Evolutionary conservation across 768 basidiomycete species (phyloP), one percentile per base, ranked within the genome.

Genomic region (Suillus subluteus): DNA sequence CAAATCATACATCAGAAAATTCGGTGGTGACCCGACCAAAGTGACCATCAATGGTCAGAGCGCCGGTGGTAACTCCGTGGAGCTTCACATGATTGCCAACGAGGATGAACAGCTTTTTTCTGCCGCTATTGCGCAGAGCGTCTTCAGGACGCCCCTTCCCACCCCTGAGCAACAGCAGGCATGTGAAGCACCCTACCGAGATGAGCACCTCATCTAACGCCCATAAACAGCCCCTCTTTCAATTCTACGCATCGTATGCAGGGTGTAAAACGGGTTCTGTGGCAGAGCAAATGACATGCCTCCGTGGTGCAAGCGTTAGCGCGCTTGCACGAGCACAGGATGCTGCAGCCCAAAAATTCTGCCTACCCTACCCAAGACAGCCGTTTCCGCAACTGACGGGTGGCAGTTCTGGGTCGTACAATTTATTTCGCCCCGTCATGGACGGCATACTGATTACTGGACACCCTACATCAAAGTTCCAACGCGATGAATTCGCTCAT

Each of bases 41-140:
- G 79, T 84, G 44, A 85, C 82, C 2, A 84, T 88, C 72, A 87
- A 87, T 65, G 89, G 89, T 0, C 79, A 91, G 70, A 88, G 87
- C 66, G 87, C 86, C 0, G 87, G 87, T 18, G 86, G 81, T 0
- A 75, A 80, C 32, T 86, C 84, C 0, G 82, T 88, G 4, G 86
- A 86, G 71, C 77, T 90, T n/a, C 87, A 88, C 68, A 78, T 89
- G 50, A 79, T 87, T 6, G 84, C 85, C 1, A 78, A 82, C 56
- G 72, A 73, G 30, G 75, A 74, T 23, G 73, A 79, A 58, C 66
- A 73, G 21, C 72, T 89, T 15, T 90, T 90, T 74, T 76, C 78
- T 12, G 79, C 78, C 8, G 89, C 85, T 11, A 90, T 91, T 68
- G 86, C 84, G 1, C 89, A 91, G 74, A 89, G 88, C 70, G 83